Evolutionary conservation across 805 yeast genomes (phyloP).

Genomic region (Saccharomycopsis microspora): DNA sequence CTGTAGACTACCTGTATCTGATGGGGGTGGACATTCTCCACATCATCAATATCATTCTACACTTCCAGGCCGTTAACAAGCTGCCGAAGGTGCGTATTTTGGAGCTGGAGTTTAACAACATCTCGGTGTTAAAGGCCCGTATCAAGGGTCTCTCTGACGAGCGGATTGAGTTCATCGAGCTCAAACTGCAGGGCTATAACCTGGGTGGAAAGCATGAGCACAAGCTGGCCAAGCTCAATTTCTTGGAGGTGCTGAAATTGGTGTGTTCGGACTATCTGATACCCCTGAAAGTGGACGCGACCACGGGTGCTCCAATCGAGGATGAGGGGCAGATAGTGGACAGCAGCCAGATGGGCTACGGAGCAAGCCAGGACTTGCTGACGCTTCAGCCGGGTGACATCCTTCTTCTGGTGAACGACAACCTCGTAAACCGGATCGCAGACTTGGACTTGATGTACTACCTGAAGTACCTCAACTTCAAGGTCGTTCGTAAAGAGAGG

Average conservation of each 20-base stretch:
- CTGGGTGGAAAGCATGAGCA: slow-evolving; percentile 1
- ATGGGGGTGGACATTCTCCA: slow-evolving; percentile 18
- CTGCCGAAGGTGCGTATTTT: slow-evolving; percentile 17
- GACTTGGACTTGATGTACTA: slow-evolving; percentile 18
- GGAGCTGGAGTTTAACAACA: slow-evolving; percentile 16
- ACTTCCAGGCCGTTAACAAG: slow-evolving; percentile 17
- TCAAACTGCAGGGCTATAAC: slow-evolving; percentile 13
- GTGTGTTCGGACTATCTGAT: slow-evolving; percentile 16
- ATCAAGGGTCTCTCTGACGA: slow-evolving; percentile 17
- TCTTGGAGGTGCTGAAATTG: slow-evolving; percentile 16
- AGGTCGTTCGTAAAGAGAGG: slow-evolving; percentile 15
- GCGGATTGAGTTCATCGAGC: slow-evolving; percentile 14
- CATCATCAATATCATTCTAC: slow-evolving; percentile 16
- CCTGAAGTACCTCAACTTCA: slow-evolving; percentile 15
- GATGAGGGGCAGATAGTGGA: slow-evolving; percentile 11
- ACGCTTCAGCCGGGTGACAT: slow-evolving; percentile 17
- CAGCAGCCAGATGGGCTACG: slow-evolving; percentile 12
- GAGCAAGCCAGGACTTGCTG: slow-evolving; percentile 10
- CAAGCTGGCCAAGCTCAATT: slow-evolving; percentile 10
- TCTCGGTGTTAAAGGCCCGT: slow-evolving; percentile 16
- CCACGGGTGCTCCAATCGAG: slow-evolving; percentile 9
- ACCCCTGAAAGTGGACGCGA: slow-evolving; percentile 13
- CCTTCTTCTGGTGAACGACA: slow-evolving; percentile 16
- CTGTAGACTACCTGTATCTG: slow-evolving; percentile 16
- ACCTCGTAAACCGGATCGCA: slow-evolving; percentile 15